Percentiles rank a stretch among this genome's conserved stretches.
These are phyloP conservation scores for Rostrohypoxylon terebratum DNA, from an alignment of 495 filamentous ascomycete species.

Conservation along the genomic window DNA sequence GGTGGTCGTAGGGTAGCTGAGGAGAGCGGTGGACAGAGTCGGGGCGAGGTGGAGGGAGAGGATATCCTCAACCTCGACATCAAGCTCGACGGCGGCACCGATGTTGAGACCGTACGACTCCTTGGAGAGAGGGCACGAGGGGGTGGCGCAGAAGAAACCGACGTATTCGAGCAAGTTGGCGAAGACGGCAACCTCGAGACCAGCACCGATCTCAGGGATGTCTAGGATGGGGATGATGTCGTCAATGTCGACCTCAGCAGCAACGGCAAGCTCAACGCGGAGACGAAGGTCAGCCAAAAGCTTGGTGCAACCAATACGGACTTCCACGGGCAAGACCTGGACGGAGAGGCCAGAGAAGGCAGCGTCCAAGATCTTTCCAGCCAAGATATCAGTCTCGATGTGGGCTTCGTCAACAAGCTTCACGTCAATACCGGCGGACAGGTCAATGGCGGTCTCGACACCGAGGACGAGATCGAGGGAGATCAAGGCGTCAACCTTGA, in stretches of 20 bases:
- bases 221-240: constrained; percentile 45
- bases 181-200: constrained; percentile 56
- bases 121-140: constrained; percentile 45
- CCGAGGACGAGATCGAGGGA: constrained; percentile 56
- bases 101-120: constrained; percentile 55
- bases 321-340: constrained; percentile 50
- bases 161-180: constrained; percentile 58
- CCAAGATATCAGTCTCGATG: constrained; percentile 54
- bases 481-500: constrained; percentile 54
- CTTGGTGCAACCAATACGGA: constrained; percentile 51
- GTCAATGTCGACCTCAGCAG: constrained; percentile 44
- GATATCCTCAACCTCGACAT: constrained; percentile 52
- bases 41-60: constrained; percentile 52
- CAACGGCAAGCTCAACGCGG: constrained; percentile 47
- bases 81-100: constrained; percentile 52
- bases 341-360: constrained; percentile 47
- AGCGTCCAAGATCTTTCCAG: constrained; percentile 54
- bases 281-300: constrained; percentile 49
- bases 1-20: constrained; percentile 52
- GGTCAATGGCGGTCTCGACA: constrained; percentile 54
- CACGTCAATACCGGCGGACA: constrained; percentile 57
- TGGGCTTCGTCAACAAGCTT: constrained; percentile 54
- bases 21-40: constrained; percentile 53
- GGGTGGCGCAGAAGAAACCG: constrained; percentile 53
- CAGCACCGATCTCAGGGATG: constrained; percentile 52